Conservation (phyloP, 2,329 filamentous ascomycete genomes). For the Rhexocercosporidium sp. region DNA sequence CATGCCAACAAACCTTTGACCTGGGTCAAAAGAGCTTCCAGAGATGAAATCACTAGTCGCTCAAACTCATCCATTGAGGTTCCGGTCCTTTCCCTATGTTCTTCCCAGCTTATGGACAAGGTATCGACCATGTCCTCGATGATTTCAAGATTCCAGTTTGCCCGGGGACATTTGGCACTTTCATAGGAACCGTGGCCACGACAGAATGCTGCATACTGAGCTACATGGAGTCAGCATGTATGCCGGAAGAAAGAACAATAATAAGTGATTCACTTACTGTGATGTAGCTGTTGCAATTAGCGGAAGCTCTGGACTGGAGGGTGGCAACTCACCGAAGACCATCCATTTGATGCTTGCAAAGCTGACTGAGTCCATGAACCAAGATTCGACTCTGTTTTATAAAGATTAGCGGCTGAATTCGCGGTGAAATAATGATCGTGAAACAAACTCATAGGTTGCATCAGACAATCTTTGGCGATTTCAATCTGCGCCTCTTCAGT, state of each 20-base stretch:
- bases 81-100: not conserved
- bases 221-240: not conserved
- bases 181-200: not conserved
- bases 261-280: too few species aligned
- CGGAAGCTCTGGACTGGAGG: too few species aligned
- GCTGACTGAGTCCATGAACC: too few species aligned
- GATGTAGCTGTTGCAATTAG: too few species aligned
- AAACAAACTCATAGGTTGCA: not conserved
- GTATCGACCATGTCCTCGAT: constrained; percentile 6
- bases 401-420: not conserved
- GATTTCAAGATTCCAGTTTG: constrained; percentile 14
- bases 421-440: not conserved
- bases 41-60: not conserved
- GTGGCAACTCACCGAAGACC: too few species aligned
- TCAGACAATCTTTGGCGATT: not conserved
- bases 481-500: not conserved
- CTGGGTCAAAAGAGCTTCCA: not conserved
- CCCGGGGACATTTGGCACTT: not conserved
- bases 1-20: not conserved
- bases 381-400: not conserved
- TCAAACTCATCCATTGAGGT: not conserved
- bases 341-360: too few species aligned
- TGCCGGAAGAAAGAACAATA: too few species aligned
- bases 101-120: constrained; percentile 5
- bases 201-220: constrained; percentile 4